These are phyloP conservation scores for Telopea speciosissima DNA, from an alignment of 177 flowering plant genomes.

Conservation along the genomic window DNA sequence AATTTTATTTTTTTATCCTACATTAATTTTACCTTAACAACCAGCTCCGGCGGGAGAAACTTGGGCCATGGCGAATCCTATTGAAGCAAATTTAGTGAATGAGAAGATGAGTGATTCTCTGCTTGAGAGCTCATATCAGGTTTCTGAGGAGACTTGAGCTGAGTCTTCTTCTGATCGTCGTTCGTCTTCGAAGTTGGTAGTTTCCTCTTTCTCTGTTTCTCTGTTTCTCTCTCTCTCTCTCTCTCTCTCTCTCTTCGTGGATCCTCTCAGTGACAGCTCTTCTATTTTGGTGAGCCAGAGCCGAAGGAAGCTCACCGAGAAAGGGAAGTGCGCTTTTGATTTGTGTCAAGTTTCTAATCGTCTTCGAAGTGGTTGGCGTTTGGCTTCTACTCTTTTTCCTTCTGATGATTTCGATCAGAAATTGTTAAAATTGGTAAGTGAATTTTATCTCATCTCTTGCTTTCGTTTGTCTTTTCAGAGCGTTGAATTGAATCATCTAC, in stretches of 20 bases:
- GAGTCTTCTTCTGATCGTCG: neutral
- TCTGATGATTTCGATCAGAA: neutral
- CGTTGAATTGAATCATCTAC: too few relatives aligned
- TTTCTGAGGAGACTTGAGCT: neutral
- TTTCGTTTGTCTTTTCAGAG: neutral
- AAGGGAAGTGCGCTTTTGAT: too few relatives aligned
- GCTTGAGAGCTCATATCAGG: neutral
- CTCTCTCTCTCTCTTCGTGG: too few relatives aligned
- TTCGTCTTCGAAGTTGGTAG: neutral
- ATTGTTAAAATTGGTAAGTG: too few relatives aligned
- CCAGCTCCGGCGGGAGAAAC: too few relatives aligned
- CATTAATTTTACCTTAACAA: too few relatives aligned
- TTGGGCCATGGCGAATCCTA: neutral
- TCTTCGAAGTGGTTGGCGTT: neutral
- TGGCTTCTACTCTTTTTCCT: neutral
- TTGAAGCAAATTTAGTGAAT: neutral
- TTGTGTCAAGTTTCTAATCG: neutral
- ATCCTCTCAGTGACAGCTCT: too few relatives aligned
- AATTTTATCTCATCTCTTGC: neutral
- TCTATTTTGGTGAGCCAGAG: too few relatives aligned
- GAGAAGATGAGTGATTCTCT: neutral
- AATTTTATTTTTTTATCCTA: too few relatives aligned
- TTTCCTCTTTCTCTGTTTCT: too few relatives aligned
- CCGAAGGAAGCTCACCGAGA: too few relatives aligned
- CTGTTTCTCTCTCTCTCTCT: too few relatives aligned